A percentile compares a stretch with the other conserved stretches of the same genome.
Evolutionary conservation across 306 rosid genomes (phyloP).

Genomic region (Citrullus mucosospermus): DNA sequence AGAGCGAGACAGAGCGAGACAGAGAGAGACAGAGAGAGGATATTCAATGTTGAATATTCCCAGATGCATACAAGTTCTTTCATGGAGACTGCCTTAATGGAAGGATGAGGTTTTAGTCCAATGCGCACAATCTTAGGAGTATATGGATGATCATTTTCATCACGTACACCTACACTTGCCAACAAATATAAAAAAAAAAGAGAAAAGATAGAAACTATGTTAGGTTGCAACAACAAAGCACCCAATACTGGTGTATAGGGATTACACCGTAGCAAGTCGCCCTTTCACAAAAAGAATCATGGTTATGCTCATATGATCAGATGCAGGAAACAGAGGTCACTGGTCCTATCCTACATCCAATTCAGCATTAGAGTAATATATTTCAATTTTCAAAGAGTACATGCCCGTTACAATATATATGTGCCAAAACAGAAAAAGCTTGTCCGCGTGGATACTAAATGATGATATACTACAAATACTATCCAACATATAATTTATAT

Average conservation of each 20-base stretch:
- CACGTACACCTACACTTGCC: slow-evolving; percentile 55
- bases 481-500: neutral
- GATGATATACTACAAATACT: neutral
- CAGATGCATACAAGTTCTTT: slow-evolving; percentile 62
- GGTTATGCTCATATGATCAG: neutral
- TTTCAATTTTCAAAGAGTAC: neutral
- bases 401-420: neutral
- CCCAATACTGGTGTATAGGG: neutral
- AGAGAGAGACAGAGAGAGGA: slow-evolving; percentile 2
- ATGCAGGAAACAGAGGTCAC: neutral
- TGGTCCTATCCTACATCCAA: neutral
- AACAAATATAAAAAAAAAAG: neutral
- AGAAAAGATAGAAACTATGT: neutral
- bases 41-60: slow-evolving; percentile 6
- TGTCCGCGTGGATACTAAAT: neutral
- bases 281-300: neutral
- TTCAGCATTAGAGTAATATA: neutral
- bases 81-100: slow-evolving; percentile 70
- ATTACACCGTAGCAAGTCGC: neutral
- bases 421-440: neutral
- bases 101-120: slow-evolving; percentile 84
- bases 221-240: neutral
- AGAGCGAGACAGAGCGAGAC: slow-evolving; percentile 5
- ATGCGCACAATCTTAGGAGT: slow-evolving; percentile 81
- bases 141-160: slow-evolving; percentile 66